Evolutionary conservation across 257 asterid genomes (phyloP).

Genomic region (Anisodus tanguticus): DNA sequence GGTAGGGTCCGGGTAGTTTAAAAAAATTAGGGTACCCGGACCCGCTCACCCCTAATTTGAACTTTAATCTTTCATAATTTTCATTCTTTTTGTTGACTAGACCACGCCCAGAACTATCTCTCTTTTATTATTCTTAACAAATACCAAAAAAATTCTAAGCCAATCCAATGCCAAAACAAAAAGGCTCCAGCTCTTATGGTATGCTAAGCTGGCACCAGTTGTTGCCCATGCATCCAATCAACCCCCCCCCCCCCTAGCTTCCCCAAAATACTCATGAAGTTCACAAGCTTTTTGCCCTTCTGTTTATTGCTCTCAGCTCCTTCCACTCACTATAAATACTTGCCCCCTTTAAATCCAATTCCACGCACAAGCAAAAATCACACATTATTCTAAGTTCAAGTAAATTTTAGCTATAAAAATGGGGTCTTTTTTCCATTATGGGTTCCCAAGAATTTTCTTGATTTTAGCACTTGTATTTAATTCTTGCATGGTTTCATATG

Average conservation of each 20-base stretch:
- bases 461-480: constrained; percentile 30
- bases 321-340: constrained; percentile 36
- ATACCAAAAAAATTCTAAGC: constrained; percentile 1
- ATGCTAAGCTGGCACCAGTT: constrained; percentile 52
- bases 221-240: not conserved
- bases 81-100: not conserved
- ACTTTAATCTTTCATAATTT: not conserved
- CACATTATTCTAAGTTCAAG: not conserved
- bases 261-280: not conserved
- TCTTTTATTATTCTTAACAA: not conserved
- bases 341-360: constrained; percentile 27
- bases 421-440: constrained; percentile 34
- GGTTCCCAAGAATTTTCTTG: constrained; percentile 28
- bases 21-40: too few species aligned
- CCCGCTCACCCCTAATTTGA: too few species aligned
- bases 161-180: constrained; percentile 30
- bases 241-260: not conserved
- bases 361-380: constrained; percentile 16
- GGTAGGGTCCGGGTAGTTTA: too few species aligned
- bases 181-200: constrained; percentile 34
- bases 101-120: fast-evolving
- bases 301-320: constrained; percentile 36
- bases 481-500: constrained; percentile 38
- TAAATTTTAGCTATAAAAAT: not conserved
- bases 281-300: constrained; percentile 52